Conservation (phyloP, 78 protist species). For the Capsaspora owczarzaki region DNA sequence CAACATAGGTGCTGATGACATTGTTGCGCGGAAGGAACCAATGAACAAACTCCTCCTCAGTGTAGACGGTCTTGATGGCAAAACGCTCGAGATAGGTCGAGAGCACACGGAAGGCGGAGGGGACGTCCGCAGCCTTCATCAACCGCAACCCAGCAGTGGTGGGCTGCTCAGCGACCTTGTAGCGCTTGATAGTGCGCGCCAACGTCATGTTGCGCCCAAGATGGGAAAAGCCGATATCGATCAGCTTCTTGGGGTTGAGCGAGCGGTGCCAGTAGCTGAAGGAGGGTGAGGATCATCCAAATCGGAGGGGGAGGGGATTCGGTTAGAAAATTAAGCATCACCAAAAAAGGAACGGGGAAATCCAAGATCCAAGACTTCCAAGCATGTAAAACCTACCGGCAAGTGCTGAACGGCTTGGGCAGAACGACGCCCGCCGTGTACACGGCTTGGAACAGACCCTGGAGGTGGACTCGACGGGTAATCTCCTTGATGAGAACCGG, state of each 20-base stretch:
- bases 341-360: no score
- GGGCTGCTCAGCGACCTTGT: constrained; percentile 25
- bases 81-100: neutral
- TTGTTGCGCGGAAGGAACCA: constrained; percentile 42
- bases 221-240: constrained; percentile 68
- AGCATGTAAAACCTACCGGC: constrained; percentile 32
- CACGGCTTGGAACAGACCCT: constrained; percentile 84
- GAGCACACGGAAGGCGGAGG: neutral
- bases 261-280: constrained; percentile 86
- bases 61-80: constrained; percentile 32
- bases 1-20: constrained; percentile 77
- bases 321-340: no score
- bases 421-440: constrained; percentile 89
- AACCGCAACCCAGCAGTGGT: neutral
- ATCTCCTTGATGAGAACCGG: constrained; percentile 95
- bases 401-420: constrained; percentile 74
- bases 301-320: no score
- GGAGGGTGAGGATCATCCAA: no score
- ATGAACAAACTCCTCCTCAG: constrained; percentile 75
- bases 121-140: neutral
- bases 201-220: constrained; percentile 56
- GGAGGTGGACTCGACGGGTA: constrained; percentile 87
- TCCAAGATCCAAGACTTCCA: no score
- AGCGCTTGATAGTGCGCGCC: constrained; percentile 47
- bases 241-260: constrained; percentile 85